phyloP scores from a whole-genome alignment of 257 asterid genomes.

The Solanum ossicruentum region DNA sequence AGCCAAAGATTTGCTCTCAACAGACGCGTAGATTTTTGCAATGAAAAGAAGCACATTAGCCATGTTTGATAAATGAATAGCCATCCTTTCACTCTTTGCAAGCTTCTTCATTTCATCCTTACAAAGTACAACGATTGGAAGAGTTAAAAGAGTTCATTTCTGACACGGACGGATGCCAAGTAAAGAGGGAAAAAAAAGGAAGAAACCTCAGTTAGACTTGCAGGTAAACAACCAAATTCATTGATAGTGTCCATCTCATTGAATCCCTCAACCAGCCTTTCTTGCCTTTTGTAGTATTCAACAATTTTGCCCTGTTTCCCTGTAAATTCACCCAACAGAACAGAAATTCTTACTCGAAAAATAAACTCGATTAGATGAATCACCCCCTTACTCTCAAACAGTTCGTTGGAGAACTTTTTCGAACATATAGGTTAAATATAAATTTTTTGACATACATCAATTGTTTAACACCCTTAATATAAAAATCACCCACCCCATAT shows the following conservation, averaged over 20 bases:
- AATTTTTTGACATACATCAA: too few relatives aligned
- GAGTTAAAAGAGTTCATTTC: background rate
- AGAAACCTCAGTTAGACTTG: conserved; percentile 52
- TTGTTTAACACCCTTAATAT: too few relatives aligned
- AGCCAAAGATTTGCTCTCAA: conserved; percentile 83
- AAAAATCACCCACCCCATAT: too few relatives aligned
- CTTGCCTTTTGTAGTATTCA: conserved; percentile 78
- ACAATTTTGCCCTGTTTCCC: conserved; percentile 62
- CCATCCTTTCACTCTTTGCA: conserved; percentile 75
- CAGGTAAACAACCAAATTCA: conserved; percentile 51
- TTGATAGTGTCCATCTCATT: conserved; percentile 77
- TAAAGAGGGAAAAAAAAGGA: background rate
- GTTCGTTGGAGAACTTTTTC: too few relatives aligned
- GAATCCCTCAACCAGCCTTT: conserved; percentile 68
- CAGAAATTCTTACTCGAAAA: background rate
- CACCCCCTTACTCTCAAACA: too few relatives aligned
- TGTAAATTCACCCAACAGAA: background rate
- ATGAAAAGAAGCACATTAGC: conserved; percentile 63
- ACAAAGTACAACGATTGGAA: background rate
- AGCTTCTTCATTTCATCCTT: conserved; percentile 75
- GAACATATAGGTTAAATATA: too few relatives aligned
- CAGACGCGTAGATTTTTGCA: conserved; percentile 74
- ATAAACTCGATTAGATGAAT: background rate
- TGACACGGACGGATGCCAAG: background rate
- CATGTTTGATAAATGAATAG: conserved; percentile 55